Evolutionary conservation across 2,329 filamentous ascomycete genomes (phyloP).

Genomic region (Aspergillus persii): DNA sequence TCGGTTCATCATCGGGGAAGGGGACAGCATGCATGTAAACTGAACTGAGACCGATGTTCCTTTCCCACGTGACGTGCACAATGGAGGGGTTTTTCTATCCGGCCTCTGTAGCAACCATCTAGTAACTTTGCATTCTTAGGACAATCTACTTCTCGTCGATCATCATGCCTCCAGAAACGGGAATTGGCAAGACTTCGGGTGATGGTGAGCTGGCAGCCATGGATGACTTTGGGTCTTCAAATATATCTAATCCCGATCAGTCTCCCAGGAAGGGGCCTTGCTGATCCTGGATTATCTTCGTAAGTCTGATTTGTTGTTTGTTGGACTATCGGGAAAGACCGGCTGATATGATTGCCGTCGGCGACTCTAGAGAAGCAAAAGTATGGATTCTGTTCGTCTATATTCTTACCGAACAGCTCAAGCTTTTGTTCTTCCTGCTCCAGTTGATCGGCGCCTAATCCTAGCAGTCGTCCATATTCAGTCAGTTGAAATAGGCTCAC

Average conservation of each 20-base stretch:
- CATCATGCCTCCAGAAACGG: background rate
- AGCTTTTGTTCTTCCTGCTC: background rate
- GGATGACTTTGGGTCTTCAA: background rate
- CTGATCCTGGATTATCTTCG: slow-evolving; percentile 53
- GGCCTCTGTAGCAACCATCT: background rate
- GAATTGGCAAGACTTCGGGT: background rate
- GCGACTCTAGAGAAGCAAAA: slow-evolving; percentile 47
- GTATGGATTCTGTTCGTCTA: slow-evolving; percentile 25
- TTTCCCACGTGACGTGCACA: background rate
- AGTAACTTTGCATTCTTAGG: background rate
- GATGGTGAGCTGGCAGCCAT: background rate
- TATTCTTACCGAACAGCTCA: background rate
- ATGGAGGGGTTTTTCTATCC: background rate
- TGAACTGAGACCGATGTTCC: too few species aligned
- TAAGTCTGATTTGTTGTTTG: slow-evolving; percentile 29
- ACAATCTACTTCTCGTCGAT: background rate
- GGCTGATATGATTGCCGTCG: background rate
- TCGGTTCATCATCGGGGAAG: background rate
- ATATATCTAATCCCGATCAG: slow-evolving; percentile 9
- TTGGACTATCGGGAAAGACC: background rate
- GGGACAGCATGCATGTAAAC: background rate
- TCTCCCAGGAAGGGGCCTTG: slow-evolving; percentile 31
- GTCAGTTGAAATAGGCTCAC: slow-evolving; percentile 26
- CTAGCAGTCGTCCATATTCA: slow-evolving; percentile 53
- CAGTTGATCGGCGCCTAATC: background rate